Evolutionary conservation across 257 asterid genomes (phyloP).

Genomic region (Solanum bulbocastanum): DNA sequence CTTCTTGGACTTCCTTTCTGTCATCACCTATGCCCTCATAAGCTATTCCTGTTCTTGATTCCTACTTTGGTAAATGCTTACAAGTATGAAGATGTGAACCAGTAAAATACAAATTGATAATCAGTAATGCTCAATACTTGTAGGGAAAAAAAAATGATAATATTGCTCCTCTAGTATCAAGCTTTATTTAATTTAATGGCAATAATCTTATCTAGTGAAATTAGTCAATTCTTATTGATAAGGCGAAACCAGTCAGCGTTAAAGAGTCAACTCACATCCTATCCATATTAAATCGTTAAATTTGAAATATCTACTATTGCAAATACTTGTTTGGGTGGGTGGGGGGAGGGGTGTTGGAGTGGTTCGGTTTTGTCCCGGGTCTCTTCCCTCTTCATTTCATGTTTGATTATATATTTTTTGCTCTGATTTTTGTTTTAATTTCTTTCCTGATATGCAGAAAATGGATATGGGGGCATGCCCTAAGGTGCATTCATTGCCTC

Average conservation of each 20-base stretch:
- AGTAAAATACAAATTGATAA: neutral
- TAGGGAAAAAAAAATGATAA: neutral
- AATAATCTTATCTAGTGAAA: neutral
- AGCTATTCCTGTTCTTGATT: neutral
- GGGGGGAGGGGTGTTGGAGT: neutral
- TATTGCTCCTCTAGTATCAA: neutral
- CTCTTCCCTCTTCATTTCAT: neutral
- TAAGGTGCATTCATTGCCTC: conserved; percentile 84
- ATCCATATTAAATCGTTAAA: neutral
- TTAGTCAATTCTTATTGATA: neutral
- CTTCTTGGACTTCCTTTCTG: neutral
- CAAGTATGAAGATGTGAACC: neutral
- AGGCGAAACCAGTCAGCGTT: neutral
- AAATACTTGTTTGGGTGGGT: neutral
- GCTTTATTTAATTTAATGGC: neutral
- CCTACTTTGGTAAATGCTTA: neutral
- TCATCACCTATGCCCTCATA: neutral
- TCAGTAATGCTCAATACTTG: neutral
- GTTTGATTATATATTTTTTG: neutral
- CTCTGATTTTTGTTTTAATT: neutral
- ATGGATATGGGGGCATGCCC: conserved; percentile 97
- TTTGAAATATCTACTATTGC: neutral
- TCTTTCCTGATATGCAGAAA: conserved; percentile 42
- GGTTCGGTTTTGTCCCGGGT: neutral
- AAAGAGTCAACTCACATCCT: neutral